These are phyloP conservation scores for Populus davidiana DNA, from an alignment of 345 rosid genomes.

Conservation along the genomic window DNA sequence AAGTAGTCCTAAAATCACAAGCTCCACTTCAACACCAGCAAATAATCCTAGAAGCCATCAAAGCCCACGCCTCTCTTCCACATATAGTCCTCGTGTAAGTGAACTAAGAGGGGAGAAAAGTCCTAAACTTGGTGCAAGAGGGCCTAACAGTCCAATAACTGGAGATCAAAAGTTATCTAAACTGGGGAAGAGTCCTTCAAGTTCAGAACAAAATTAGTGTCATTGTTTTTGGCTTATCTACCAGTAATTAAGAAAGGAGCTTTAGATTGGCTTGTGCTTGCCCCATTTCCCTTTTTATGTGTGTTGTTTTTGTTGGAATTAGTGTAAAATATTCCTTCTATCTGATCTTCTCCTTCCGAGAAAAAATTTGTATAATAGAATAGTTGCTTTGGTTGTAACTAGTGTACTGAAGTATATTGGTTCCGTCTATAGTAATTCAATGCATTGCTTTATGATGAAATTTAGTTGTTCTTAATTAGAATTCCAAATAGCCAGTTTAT, in stretches of 20 bases:
- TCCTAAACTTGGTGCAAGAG: slow-evolving; percentile 44
- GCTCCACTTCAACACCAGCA: slow-evolving; percentile 52
- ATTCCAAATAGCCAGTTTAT: not conserved
- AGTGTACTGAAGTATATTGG: not conserved
- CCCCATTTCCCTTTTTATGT: slow-evolving; percentile 11
- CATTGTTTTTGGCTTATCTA: slow-evolving; percentile 20
- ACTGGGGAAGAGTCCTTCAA: slow-evolving; percentile 73
- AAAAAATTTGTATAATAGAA: slow-evolving; percentile 14
- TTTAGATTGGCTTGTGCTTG: slow-evolving; percentile 29
- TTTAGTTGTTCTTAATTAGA: not conserved
- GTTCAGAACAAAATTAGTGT: slow-evolving; percentile 29
- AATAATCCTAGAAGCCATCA: slow-evolving; percentile 38
- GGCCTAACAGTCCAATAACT: slow-evolving; percentile 44
- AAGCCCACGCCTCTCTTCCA: slow-evolving; percentile 42
- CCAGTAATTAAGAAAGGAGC: slow-evolving; percentile 10
- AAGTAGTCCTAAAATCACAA: slow-evolving; percentile 31
- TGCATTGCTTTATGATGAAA: not conserved
- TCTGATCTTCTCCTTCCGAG: slow-evolving; percentile 4
- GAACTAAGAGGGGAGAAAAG: slow-evolving; percentile 65
- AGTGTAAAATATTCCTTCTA: slow-evolving; percentile 27
- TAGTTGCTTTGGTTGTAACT: slow-evolving; percentile 10
- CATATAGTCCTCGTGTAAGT: slow-evolving; percentile 59
- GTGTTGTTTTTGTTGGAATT: slow-evolving; percentile 23
- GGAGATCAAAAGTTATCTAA: slow-evolving; percentile 44
- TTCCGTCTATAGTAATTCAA: not conserved